phyloP scores from a whole-genome alignment of 2,329 filamentous ascomycete species.

The Colletotrichum tamarilloi region DNA sequence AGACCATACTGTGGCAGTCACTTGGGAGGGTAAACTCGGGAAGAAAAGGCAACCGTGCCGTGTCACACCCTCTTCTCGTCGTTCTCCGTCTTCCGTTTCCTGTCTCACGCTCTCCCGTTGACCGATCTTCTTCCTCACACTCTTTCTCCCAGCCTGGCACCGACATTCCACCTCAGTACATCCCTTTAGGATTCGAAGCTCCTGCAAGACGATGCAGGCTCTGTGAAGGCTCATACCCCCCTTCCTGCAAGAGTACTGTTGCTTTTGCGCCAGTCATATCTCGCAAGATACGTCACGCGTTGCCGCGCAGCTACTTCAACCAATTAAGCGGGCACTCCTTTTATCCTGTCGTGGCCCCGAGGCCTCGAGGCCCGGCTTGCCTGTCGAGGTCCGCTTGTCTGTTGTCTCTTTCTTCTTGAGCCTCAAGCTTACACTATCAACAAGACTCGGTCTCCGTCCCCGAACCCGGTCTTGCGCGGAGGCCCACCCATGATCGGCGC shows the following conservation, averaged over 20 bases:
- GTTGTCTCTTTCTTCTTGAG: conserved; percentile 26
- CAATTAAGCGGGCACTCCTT: conserved; percentile 28
- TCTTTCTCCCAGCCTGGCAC: conserved; percentile 11
- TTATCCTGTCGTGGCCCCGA: conserved; percentile 25
- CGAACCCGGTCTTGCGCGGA: not conserved
- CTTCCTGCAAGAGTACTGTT: conserved; percentile 11
- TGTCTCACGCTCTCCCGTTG: conserved; percentile 9
- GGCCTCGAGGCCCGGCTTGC: conserved; percentile 20
- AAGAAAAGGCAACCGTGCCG: conserved; percentile 21
- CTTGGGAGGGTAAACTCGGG: conserved; percentile 17
- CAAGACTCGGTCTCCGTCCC: conserved; percentile 12
- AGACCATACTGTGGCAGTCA: no score
- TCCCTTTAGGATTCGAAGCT: conserved; percentile 3
- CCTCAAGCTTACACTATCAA: conserved; percentile 16
- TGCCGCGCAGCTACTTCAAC: conserved; percentile 17
- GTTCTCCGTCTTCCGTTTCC: conserved; percentile 15
- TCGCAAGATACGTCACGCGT: conserved; percentile 31
- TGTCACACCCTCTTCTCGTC: conserved; percentile 30
- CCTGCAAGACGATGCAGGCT: conserved; percentile 28
- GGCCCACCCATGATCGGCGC: conserved; percentile 6
- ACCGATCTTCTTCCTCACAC: conserved; percentile 11
- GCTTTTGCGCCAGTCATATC: conserved; percentile 28
- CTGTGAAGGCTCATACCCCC: conserved; percentile 25
- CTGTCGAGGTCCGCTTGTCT: conserved; percentile 19
- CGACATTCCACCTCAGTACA: not conserved